Evolutionary conservation across 345 rosid genomes (phyloP).

Genomic region (Lumnitzera racemosa): DNA sequence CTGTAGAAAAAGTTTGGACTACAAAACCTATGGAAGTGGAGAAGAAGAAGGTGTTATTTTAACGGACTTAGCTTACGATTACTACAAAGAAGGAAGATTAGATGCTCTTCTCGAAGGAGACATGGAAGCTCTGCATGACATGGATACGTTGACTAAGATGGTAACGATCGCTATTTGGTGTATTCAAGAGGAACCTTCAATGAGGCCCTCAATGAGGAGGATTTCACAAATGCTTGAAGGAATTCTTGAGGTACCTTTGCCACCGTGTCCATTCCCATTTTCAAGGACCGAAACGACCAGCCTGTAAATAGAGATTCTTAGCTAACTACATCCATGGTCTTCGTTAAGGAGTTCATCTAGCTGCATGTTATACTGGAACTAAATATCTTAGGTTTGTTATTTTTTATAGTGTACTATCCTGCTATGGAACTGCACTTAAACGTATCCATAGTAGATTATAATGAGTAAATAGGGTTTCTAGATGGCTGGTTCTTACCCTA

Average conservation of each 20-base stretch:
- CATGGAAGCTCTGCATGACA: background rate
- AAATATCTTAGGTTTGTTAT: no score
- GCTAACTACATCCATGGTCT: no score
- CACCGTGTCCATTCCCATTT: slow-evolving; percentile 2
- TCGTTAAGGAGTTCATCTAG: no score
- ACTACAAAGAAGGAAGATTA: background rate
- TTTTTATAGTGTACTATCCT: no score
- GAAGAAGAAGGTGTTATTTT: slow-evolving; percentile 3
- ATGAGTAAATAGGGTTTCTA: no score
- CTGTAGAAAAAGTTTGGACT: slow-evolving; percentile 5
- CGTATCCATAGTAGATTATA: no score
- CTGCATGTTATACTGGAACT: no score
- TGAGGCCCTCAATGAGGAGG: slow-evolving; percentile 11
- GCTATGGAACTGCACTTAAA: no score
- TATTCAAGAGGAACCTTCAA: slow-evolving; percentile 7
- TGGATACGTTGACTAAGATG: slow-evolving; percentile 1
- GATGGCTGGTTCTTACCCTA: no score
- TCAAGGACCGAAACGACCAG: no score
- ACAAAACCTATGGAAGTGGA: background rate
- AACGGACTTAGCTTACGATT: slow-evolving; percentile 2
- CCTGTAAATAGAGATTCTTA: no score
- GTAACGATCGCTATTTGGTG: slow-evolving; percentile 11
- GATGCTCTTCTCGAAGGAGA: background rate
- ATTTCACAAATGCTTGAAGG: slow-evolving; percentile 12
- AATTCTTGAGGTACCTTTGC: slow-evolving; percentile 2